phyloP scores from a whole-genome alignment of 2,329 filamentous ascomycete genomes.

The Exophiala oligosperma region DNA sequence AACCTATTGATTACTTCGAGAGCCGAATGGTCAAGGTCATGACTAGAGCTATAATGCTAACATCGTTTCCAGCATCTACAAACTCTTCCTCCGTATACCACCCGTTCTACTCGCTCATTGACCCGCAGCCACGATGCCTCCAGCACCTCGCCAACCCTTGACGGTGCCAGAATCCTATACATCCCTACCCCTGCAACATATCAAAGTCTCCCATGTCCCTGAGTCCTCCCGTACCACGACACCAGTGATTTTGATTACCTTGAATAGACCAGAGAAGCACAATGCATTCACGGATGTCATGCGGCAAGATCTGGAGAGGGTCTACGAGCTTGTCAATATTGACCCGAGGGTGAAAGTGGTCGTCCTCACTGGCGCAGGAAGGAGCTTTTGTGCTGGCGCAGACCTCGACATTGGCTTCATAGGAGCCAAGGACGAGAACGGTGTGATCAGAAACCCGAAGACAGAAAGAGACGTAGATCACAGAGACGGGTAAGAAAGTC shows the following conservation, averaged over 20 bases:
- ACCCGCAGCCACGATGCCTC: constrained; percentile 18
- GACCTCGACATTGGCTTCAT: constrained; percentile 51
- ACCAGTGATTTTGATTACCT: constrained; percentile 61
- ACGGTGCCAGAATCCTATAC: constrained; percentile 38
- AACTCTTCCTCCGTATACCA: background rate
- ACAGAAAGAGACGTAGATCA: constrained; percentile 30
- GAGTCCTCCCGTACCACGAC: constrained; percentile 55
- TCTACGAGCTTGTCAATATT: constrained; percentile 52
- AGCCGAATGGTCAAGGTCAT: background rate
- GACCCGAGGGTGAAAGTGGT: constrained; percentile 58
- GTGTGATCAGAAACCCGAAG: constrained; percentile 20
- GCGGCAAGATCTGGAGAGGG: constrained; percentile 60
- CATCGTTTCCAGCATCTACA: background rate
- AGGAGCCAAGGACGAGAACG: constrained; percentile 22
- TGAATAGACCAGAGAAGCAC: constrained; percentile 64
- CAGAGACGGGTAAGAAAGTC: constrained; percentile 27
- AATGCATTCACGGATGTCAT: constrained; percentile 70
- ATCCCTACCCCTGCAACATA: constrained; percentile 33
- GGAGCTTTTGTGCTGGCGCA: constrained; percentile 60
- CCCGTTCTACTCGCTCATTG: background rate
- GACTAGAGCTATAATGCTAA: background rate
- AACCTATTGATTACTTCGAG: background rate
- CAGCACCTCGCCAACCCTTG: constrained; percentile 14
- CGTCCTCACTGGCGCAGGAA: constrained; percentile 56
- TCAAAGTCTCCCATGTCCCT: constrained; percentile 41